Evolutionary conservation across 805 yeast species (phyloP).

Genomic region (Cyberlindnera lachancei): DNA sequence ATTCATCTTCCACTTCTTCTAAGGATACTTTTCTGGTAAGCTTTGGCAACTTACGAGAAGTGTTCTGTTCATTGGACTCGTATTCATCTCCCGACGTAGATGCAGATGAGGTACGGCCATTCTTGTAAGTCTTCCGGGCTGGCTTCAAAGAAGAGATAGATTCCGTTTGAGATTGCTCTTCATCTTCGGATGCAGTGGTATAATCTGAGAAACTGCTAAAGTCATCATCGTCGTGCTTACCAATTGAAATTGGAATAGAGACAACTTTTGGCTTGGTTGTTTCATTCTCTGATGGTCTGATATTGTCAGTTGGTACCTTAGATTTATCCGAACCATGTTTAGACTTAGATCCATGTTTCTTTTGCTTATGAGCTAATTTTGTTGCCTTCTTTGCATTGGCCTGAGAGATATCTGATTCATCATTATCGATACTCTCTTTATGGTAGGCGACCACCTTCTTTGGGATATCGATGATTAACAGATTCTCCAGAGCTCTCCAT

Average conservation of each 20-base stretch:
- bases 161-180: constrained; percentile 1
- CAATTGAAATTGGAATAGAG: neutral
- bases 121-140: too few relatives aligned
- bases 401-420: too few relatives aligned
- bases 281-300: neutral
- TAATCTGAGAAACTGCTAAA: neutral
- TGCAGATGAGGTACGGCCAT: too few relatives aligned
- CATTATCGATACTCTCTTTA: neutral
- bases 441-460: constrained; percentile 3
- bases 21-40: constrained; percentile 15
- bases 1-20: constrained; percentile 20
- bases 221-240: neutral
- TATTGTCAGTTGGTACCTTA: too few relatives aligned
- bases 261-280: neutral
- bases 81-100: neutral
- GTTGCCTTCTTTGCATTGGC: neutral
- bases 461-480: constrained; percentile 14
- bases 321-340: too few relatives aligned
- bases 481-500: constrained; percentile 10
- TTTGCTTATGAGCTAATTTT: too few relatives aligned
- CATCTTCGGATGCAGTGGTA: neutral
- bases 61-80: constrained; percentile 2
- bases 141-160: constrained; percentile 1
- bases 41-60: constrained; percentile 11
- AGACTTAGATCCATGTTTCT: neutral